Conservation (phyloP, 2,329 filamentous ascomycete species). For the Rhynchosporium agropyri region DNA sequence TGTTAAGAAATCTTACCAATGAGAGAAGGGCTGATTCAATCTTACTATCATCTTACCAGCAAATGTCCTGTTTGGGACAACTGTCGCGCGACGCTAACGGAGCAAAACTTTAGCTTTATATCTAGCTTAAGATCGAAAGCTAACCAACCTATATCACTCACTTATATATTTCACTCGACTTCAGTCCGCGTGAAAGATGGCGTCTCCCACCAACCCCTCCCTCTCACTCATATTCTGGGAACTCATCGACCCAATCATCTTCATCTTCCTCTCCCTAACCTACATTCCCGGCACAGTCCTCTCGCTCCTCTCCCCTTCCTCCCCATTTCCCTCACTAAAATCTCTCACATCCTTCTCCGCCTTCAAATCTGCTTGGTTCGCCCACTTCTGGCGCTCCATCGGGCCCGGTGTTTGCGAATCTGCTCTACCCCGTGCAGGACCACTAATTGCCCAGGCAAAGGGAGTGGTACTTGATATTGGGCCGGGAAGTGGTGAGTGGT, state of each 20-base stretch:
- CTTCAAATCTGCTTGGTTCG: slow-evolving; percentile 56
- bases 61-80: background rate
- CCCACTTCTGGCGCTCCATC: slow-evolving; percentile 59
- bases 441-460: slow-evolving; percentile 38
- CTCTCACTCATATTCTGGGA: slow-evolving; percentile 21
- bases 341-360: slow-evolving; percentile 47
- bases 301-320: slow-evolving; percentile 44
- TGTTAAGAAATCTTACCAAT: no score
- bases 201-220: background rate
- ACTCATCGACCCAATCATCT: slow-evolving; percentile 52
- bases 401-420: slow-evolving; percentile 54
- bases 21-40: no score
- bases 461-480: slow-evolving; percentile 56
- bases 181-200: background rate
- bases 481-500: slow-evolving; percentile 63
- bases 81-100: slow-evolving; percentile 5
- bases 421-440: slow-evolving; percentile 50
- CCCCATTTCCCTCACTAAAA: slow-evolving; percentile 36
- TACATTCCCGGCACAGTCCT: slow-evolving; percentile 56
- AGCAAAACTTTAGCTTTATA: background rate
- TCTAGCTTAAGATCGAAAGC: background rate
- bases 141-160: background rate
- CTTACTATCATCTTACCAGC: no score
- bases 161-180: background rate
- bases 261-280: slow-evolving; percentile 52